These are phyloP conservation scores for Monosporozyma yasuniensis DNA, from an alignment of 805 yeast genomes.

Conservation along the genomic window DNA sequence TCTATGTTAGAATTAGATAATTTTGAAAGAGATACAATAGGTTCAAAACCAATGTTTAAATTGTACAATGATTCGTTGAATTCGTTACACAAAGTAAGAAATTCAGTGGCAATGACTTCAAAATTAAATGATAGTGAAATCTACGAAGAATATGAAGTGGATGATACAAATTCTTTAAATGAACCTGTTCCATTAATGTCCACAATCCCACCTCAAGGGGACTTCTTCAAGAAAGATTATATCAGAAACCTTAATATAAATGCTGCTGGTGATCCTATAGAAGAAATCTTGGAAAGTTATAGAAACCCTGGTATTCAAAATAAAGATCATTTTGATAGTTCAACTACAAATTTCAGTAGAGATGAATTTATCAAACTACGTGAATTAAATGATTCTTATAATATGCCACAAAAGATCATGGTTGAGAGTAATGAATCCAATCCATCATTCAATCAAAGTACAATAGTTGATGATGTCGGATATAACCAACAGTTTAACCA, in stretches of 20 bases:
- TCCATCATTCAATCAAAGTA: background rate
- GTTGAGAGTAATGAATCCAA: background rate
- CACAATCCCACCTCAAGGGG: conserved; percentile 1
- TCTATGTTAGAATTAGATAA: conserved; percentile 1
- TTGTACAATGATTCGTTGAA: conserved; percentile 3
- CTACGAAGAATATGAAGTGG: background rate
- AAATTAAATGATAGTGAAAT: background rate
- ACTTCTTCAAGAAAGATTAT: background rate
- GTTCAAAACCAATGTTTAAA: background rate
- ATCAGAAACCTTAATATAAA: background rate
- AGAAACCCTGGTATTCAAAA: background rate
- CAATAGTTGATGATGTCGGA: background rate
- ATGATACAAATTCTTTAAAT: background rate
- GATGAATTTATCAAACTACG: background rate
- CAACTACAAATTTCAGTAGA: background rate
- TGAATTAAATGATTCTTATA: background rate
- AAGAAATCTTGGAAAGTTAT: background rate
- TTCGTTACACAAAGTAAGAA: background rate
- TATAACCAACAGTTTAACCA: background rate
- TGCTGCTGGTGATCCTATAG: background rate
- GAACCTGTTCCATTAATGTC: conserved; percentile 1
- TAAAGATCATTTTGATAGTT: background rate
- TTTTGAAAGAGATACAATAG: background rate
- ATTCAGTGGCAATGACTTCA: background rate
- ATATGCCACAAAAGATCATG: background rate